A percentile compares a stretch with the other conserved stretches of the same genome.
Conservation (phyloP, 192 early-diverging fungal species). For the Coemansia biformis region DNA sequence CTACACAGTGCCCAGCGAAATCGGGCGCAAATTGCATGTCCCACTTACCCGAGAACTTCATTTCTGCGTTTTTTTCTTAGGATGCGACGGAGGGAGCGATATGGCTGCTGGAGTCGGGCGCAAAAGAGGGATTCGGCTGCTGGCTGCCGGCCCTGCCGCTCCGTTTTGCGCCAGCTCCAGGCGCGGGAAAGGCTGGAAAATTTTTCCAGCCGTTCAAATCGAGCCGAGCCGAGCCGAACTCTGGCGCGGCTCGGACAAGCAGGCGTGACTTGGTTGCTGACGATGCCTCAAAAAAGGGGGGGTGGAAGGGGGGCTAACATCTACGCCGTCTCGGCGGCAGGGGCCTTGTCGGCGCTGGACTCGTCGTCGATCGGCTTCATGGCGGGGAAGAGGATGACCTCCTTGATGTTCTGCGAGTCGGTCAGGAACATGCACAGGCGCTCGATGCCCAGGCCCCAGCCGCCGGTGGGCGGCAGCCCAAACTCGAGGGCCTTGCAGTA, state of each 20-base stretch:
- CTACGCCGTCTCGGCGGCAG: neutral
- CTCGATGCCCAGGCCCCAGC: constrained; percentile 94
- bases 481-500: constrained; percentile 97
- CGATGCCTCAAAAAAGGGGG: too few species aligned
- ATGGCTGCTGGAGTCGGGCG: too few species aligned
- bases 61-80: too few species aligned
- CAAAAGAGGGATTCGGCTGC: too few species aligned
- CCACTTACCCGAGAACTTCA: constrained; percentile 50
- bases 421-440: constrained; percentile 98
- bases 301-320: too few species aligned
- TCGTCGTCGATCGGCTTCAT: constrained; percentile 62
- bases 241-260: too few species aligned
- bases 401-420: constrained; percentile 96
- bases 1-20: neutral
- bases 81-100: constrained; percentile 34
- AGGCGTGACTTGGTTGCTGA: too few species aligned
- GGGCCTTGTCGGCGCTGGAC: neutral
- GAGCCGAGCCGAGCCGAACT: constrained; percentile 2
- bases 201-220: neutral
- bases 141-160: constrained; percentile 1
- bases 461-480: constrained; percentile 93
- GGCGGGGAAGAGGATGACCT: constrained; percentile 71
- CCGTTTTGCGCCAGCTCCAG: neutral
- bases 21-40: neutral
- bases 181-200: neutral